Base-by-base conservation (phyloP, 2,329 filamentous ascomycete species). In the Davidsoniella australis region DNA sequence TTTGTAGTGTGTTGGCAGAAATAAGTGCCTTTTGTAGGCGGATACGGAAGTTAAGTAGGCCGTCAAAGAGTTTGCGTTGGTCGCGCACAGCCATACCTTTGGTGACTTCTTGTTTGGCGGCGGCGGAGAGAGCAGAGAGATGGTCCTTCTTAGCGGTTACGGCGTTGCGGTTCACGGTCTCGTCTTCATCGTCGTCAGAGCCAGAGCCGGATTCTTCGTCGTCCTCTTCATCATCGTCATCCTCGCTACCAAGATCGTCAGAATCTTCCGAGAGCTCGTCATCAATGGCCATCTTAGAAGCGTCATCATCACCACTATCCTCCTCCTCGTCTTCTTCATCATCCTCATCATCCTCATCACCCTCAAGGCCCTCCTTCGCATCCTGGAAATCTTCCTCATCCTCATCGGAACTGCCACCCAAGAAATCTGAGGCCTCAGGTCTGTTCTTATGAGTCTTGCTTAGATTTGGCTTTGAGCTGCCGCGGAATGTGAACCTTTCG, bases 11-110 rank as follows among this genome's bases (percentile, higher is more conserved):
- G 62, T 95, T 95, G 23, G 81, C 76, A 0, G 84, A 80, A 14
- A 91, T 75, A 12, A 98, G 66, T 1, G 85, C 86, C 63, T 95
- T 96, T 63, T 98, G 93, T 16, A 98, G 67, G 53, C 89, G 84
- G 59, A 98, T 95, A 17, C 91, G 80, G 12, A 87, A 75, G 64
- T 94, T 94, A 29, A 98, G 73, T 1, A 96, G 75, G 0, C 84
- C 77, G 57, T 96, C 89, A 59, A 94, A 98, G 0, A 81, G 78
- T 54, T 80, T 81, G 47, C 87, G 78, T 65, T 98, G 91, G 51
- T 79, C 71, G 58, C 87, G 89, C 37, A 98, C 85, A 0, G 89
- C 89, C 49, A 75, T 67, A 10, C 91, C 91, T 64, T 96, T 96
- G 40, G 80, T 76, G 4, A 82, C 78, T 60, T 96, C 91, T 26